Evolutionary conservation across 164 flowering plant species (phyloP).

Genomic region (Piper longum): DNA sequence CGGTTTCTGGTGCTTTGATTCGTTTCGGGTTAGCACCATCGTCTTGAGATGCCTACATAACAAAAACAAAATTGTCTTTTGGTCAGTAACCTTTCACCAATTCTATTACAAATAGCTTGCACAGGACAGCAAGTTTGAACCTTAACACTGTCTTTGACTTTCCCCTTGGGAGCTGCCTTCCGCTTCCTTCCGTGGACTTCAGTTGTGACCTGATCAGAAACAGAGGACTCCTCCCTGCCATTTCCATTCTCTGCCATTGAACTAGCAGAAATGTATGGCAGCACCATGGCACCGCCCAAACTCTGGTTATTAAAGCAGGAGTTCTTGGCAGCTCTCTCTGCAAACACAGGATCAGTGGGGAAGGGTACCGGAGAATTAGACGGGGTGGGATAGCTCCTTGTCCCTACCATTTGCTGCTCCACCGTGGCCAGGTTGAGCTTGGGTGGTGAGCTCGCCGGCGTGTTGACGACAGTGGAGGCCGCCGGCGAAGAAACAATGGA

Average conservation of each 20-base stretch:
- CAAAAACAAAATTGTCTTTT: no score
- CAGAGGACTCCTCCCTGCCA: slow-evolving; percentile 12
- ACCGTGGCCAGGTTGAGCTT: slow-evolving; percentile 33
- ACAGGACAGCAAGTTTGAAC: not conserved
- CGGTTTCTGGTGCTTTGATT: slow-evolving; percentile 31
- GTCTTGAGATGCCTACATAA: slow-evolving; percentile 26
- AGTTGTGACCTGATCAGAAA: slow-evolving; percentile 14
- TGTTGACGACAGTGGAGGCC: no score
- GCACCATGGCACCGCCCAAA: slow-evolving; percentile 24
- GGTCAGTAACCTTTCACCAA: not conserved
- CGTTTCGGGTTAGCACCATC: slow-evolving; percentile 41
- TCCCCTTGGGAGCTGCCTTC: slow-evolving; percentile 15
- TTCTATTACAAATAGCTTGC: not conserved
- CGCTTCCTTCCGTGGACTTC: slow-evolving; percentile 17
- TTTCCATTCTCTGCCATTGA: slow-evolving; percentile 11
- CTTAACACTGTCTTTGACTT: slow-evolving; percentile 14
- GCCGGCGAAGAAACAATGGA: slow-evolving; percentile 47
- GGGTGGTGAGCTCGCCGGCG: slow-evolving; percentile 54
- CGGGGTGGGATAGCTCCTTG: slow-evolving; percentile 11
- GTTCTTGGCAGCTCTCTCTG: slow-evolving; percentile 71
- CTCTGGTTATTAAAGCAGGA: slow-evolving; percentile 53
- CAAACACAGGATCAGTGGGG: slow-evolving; percentile 67
- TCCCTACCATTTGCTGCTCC: slow-evolving; percentile 24
- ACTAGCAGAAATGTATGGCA: slow-evolving; percentile 25
- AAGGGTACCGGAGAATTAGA: slow-evolving; percentile 31